Percentiles rank a stretch among this genome's conserved stretches.
These are phyloP conservation scores for Aspergillus sp. DNA, from an alignment of 2,329 filamentous ascomycete species.

Conservation along the genomic window DNA sequence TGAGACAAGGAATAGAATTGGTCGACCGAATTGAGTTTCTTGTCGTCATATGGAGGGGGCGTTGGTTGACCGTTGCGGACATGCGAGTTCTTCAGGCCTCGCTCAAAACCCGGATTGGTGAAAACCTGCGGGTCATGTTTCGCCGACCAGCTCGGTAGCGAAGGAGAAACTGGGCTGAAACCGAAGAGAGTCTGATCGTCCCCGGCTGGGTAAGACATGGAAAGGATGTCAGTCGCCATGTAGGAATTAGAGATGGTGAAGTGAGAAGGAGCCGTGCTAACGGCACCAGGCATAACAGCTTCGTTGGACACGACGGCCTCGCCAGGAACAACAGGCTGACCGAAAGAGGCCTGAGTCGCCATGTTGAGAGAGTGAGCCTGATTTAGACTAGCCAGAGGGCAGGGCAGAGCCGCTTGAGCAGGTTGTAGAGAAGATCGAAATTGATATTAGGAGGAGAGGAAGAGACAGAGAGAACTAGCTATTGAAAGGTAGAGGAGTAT, in stretches of 20 bases:
- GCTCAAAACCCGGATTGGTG: slow-evolving; percentile 29
- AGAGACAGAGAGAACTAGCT: not conserved
- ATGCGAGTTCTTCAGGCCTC: slow-evolving; percentile 37
- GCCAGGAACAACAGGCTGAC: not conserved
- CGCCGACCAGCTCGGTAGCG: not conserved
- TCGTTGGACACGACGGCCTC: not conserved
- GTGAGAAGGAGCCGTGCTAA: not conserved
- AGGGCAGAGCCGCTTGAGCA: not conserved
- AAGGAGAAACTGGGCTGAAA: slow-evolving; percentile 22
- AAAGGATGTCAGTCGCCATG: not conserved
- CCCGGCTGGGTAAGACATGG: not conserved
- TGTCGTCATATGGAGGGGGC: slow-evolving; percentile 37
- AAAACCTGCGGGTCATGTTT: slow-evolving; percentile 23
- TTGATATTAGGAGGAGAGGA: not conserved
- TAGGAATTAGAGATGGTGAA: not conserved
- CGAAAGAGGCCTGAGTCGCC: not conserved
- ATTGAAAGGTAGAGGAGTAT: not conserved
- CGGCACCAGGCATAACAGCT: not conserved
- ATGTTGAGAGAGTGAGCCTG: not conserved
- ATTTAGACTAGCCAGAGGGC: not conserved
- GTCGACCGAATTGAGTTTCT: slow-evolving; percentile 9
- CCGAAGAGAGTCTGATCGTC: not conserved
- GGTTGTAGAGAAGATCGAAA: not conserved
- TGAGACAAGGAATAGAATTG: not conserved
- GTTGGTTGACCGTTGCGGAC: slow-evolving; percentile 43